These are phyloP conservation scores for Aspergillus viridinutans DNA, from an alignment of 2,329 filamentous ascomycete species.

Conservation along the genomic window DNA sequence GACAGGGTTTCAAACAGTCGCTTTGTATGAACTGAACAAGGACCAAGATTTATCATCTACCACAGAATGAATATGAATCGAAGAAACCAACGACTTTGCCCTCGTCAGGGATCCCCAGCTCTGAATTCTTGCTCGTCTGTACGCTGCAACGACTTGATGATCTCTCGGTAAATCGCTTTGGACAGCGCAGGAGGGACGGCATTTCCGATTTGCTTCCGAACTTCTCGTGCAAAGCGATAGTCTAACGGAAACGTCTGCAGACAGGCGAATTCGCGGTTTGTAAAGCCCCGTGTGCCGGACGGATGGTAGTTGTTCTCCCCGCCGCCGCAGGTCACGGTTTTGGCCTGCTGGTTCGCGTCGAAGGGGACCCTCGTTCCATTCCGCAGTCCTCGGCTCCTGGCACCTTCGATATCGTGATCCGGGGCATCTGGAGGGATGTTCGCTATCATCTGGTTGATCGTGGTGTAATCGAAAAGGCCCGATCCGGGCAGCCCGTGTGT, in stretches of 20 bases:
- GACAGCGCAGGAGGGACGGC: conserved; percentile 63
- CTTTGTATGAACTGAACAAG: neutral
- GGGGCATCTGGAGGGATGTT: conserved; percentile 37
- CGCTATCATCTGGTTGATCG: conserved; percentile 41
- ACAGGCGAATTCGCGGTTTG: conserved; percentile 62
- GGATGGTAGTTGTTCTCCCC: conserved; percentile 64
- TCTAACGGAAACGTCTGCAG: conserved; percentile 65
- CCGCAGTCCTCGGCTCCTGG: conserved; percentile 15
- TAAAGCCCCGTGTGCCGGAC: conserved; percentile 59
- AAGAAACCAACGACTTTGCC: neutral
- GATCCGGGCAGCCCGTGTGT: conserved; percentile 49
- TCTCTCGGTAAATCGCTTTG: conserved; percentile 34
- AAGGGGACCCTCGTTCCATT: conserved; percentile 37
- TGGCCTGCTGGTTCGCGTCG: conserved; percentile 47
- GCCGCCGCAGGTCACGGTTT: conserved; percentile 60
- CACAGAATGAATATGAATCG: neutral
- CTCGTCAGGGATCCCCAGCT: neutral
- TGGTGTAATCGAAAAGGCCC: conserved; percentile 33
- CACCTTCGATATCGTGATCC: conserved; percentile 40
- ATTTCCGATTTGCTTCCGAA: conserved; percentile 67
- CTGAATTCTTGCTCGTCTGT: conserved; percentile 29
- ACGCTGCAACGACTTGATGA: conserved; percentile 33
- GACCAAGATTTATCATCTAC: neutral
- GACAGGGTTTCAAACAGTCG: neutral
- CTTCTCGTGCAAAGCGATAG: conserved; percentile 52